phyloP scores from a whole-genome alignment of 805 yeast species.

The Schizosaccharomyces lindneri region DNA sequence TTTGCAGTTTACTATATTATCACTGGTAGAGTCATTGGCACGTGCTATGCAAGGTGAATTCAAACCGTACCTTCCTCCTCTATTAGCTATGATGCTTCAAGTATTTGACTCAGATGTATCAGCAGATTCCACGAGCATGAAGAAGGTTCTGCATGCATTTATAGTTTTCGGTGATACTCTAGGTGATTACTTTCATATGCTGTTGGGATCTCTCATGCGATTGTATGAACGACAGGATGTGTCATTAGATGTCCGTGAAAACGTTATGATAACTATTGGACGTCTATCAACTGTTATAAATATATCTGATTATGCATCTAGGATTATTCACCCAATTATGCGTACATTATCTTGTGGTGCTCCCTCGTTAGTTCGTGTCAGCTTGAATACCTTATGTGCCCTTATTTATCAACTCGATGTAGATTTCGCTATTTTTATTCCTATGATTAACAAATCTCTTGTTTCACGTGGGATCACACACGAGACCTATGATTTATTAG shows the following conservation, averaged over 20 bases:
- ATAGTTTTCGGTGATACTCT: conserved; percentile 69
- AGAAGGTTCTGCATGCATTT: conserved; percentile 54
- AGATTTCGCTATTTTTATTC: conserved; percentile 67
- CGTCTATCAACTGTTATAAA: conserved; percentile 48
- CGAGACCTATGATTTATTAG: conserved; percentile 55
- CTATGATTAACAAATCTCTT: conserved; percentile 39
- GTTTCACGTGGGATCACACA: conserved; percentile 42
- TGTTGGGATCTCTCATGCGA: conserved; percentile 65
- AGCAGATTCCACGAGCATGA: conserved; percentile 20
- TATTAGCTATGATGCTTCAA: conserved; percentile 50
- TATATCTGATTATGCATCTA: conserved; percentile 66
- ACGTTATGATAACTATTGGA: conserved; percentile 66
- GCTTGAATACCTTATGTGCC: conserved; percentile 55
- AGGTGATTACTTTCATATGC: conserved; percentile 68
- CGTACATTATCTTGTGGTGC: conserved; percentile 29
- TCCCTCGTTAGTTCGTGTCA: conserved; percentile 36
- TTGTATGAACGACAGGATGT: conserved; percentile 47
- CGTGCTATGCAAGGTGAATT: conserved; percentile 79
- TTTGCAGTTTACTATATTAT: conserved; percentile 55
- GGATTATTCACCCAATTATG: conserved; percentile 67
- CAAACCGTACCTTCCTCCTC: conserved; percentile 53
- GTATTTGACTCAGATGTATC: conserved; percentile 46
- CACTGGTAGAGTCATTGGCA: conserved; percentile 61
- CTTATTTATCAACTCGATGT: conserved; percentile 56
- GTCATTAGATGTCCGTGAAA: conserved; percentile 29